phyloP scores from a whole-genome alignment of 495 filamentous ascomycete genomes.

The Penicillium canescens region DNA sequence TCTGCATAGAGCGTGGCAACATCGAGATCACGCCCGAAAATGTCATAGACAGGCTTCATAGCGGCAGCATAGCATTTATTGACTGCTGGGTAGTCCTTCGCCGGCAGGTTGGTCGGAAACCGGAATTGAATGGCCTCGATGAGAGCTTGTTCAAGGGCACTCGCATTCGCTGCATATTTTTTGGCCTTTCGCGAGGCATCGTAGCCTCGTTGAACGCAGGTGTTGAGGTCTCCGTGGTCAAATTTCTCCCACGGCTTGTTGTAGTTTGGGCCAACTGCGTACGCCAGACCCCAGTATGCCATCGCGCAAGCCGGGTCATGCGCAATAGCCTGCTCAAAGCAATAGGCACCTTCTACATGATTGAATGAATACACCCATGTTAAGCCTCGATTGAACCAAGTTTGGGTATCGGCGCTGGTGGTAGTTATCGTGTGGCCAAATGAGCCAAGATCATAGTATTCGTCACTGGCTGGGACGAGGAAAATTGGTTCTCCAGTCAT shows the following conservation, averaged over 20 bases:
- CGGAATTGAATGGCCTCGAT: conserved; percentile 53
- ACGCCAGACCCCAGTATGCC: conserved; percentile 67
- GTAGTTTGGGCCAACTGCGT: conserved; percentile 64
- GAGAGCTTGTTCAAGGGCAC: conserved; percentile 51
- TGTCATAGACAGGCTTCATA: conserved; percentile 53
- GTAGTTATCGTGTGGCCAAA: conserved; percentile 51
- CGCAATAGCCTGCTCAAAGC: conserved; percentile 58
- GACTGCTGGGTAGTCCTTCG: conserved; percentile 41
- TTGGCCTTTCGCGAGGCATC: conserved; percentile 38
- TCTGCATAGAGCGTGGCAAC: conserved; percentile 61
- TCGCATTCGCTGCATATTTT: conserved; percentile 20
- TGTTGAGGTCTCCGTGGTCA: conserved; percentile 48
- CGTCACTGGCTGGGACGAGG: conserved; percentile 14
- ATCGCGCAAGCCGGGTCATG: conserved; percentile 55
- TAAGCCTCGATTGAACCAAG: conserved; percentile 63
- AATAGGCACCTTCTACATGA: conserved; percentile 58
- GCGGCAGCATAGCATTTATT: conserved; percentile 56
- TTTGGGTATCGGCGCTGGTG: conserved; percentile 43
- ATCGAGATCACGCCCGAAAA: conserved; percentile 53
- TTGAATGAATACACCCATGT: conserved; percentile 67
- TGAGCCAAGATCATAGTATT: conserved; percentile 59
- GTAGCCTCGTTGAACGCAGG: conserved; percentile 38
- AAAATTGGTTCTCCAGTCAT: conserved; percentile 2
- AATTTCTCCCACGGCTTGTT: conserved; percentile 68
- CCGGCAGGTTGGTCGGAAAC: conserved; percentile 40